Conservation (phyloP, 2,329 filamentous ascomycete genomes). For the Colletotrichum aenigma region DNA sequence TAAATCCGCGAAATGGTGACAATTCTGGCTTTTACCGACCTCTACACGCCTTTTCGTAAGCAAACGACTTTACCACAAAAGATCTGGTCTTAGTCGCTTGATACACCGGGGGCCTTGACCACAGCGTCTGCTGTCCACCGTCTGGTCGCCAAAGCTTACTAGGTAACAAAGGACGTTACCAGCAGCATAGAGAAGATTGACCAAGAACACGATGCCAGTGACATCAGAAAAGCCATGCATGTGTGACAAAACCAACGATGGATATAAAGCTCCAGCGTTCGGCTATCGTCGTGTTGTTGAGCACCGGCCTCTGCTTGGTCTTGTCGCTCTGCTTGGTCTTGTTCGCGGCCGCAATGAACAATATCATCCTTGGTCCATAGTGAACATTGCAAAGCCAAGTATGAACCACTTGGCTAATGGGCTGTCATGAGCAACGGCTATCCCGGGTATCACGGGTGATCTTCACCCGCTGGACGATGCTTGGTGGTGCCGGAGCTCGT, state of each 20-base stretch:
- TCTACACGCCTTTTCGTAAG: background rate
- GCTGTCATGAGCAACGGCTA: slow-evolving; percentile 26
- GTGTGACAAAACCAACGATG: background rate
- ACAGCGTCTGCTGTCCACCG: no score
- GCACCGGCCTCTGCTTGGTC: background rate
- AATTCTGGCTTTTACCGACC: background rate
- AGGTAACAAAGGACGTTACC: background rate
- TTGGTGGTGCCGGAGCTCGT: background rate
- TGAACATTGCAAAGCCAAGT: background rate
- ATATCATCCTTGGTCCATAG: background rate
- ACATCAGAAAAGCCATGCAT: background rate
- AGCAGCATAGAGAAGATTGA: background rate
- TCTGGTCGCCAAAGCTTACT: no score
- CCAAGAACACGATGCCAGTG: background rate
- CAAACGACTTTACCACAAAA: background rate
- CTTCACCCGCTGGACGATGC: slow-evolving; percentile 19
- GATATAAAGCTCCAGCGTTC: background rate
- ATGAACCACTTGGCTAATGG: background rate
- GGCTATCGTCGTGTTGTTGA: background rate
- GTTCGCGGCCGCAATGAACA: background rate
- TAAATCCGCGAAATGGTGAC: background rate
- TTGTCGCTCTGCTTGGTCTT: background rate
- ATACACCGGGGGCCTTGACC: no score
- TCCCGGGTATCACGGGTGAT: slow-evolving; percentile 18
- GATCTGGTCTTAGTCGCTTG: background rate